These are phyloP conservation scores for Mortierella sp. DNA, from an alignment of 371 early-diverging fungal genomes.

Conservation along the genomic window DNA sequence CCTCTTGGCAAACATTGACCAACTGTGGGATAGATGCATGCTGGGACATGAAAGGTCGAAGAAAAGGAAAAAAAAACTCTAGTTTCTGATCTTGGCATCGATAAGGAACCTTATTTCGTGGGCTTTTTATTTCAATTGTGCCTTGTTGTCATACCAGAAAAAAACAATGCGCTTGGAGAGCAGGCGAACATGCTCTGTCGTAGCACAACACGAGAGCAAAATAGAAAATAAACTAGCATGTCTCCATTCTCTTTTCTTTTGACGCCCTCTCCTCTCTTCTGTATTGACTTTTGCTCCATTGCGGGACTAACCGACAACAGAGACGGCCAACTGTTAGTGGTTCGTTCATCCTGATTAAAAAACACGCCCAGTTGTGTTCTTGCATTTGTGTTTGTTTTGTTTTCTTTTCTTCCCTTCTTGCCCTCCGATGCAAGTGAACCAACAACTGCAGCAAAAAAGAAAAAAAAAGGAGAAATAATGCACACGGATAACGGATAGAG, in stretches of 20 bases:
- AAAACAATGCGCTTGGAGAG: too few relatives aligned
- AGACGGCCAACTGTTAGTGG: neutral
- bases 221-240: neutral
- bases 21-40: neutral
- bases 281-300: neutral
- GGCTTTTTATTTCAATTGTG: neutral
- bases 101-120: slow-evolving; percentile 1
- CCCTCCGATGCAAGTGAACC: neutral
- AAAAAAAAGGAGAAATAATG: neutral
- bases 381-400: neutral
- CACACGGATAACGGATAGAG: neutral
- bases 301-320: neutral
- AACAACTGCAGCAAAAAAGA: too few relatives aligned
- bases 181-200: too few relatives aligned
- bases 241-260: neutral
- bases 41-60: neutral
- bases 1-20: slow-evolving; percentile 3
- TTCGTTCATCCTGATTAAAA: neutral
- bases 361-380: neutral
- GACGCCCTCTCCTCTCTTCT: too few relatives aligned
- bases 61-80: neutral
- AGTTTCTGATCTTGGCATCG: slow-evolving; percentile 1
- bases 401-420: neutral
- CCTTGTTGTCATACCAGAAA: too few relatives aligned
- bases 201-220: neutral